Percentiles rank a stretch among this genome's conserved stretches.
Conservation (phyloP, 768 basidiomycete species). For the Mycena filopes region DNA sequence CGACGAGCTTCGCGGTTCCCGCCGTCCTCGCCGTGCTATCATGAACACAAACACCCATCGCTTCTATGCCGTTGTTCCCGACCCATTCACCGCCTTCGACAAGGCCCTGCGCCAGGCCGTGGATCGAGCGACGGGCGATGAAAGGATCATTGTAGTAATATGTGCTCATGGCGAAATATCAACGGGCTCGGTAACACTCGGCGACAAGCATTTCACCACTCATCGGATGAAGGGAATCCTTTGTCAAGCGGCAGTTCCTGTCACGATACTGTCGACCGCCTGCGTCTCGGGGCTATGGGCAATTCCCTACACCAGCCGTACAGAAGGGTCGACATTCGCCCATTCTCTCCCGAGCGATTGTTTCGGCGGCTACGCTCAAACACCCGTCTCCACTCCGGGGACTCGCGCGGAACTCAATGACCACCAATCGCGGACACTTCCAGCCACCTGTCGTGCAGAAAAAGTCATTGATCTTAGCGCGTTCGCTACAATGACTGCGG, state of each 20-base stretch:
- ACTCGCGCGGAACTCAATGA: neutral
- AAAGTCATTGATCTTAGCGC: neutral
- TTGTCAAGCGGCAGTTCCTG: neutral
- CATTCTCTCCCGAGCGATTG: neutral
- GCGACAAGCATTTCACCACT: neutral
- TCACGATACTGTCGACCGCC: neutral
- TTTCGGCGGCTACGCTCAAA: neutral
- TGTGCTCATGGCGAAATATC: neutral
- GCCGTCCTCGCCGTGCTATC: neutral
- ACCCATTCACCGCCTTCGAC: neutral
- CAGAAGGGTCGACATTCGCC: neutral
- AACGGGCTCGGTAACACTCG: neutral
- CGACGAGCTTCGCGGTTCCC: neutral
- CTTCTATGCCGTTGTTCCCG: neutral
- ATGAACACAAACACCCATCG: neutral
- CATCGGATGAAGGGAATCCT: neutral
- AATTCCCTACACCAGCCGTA: neutral
- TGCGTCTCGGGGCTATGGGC: slow-evolving; percentile 9
- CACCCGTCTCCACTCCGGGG: neutral
- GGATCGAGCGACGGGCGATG: neutral
- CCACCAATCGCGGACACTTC: neutral
- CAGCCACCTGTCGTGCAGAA: neutral
- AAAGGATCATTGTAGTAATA: neutral
- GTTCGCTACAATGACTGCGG: neutral
- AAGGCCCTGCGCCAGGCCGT: neutral